phyloP scores from a whole-genome alignment of 805 yeast genomes.

The Allodekkera sacchari region DNA sequence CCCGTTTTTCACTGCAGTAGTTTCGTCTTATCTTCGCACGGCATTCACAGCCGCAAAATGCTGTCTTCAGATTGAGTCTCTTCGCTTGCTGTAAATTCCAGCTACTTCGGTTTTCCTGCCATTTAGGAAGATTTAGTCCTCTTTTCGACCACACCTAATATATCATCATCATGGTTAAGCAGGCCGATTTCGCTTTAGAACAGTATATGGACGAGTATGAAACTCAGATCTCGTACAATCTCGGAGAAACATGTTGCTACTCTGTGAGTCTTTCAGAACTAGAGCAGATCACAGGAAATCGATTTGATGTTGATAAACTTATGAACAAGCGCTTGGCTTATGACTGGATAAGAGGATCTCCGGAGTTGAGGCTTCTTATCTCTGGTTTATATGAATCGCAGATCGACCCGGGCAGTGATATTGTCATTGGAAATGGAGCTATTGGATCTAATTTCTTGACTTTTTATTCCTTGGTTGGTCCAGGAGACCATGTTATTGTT shows the following conservation, averaged over 20 bases:
- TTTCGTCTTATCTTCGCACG: too few relatives aligned
- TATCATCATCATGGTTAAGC: too few relatives aligned
- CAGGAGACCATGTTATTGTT: slow-evolving; percentile 39
- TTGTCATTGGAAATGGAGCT: slow-evolving; percentile 45
- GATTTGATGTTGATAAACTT: slow-evolving; percentile 18
- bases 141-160: too few relatives aligned
- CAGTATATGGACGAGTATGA: slow-evolving; percentile 47
- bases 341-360: slow-evolving; percentile 40
- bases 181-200: slow-evolving; percentile 41
- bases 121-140: too few relatives aligned
- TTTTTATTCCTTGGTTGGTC: slow-evolving; percentile 34
- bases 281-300: slow-evolving; percentile 20
- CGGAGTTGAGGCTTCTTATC: slow-evolving; percentile 28
- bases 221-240: slow-evolving; percentile 28
- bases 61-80: too few relatives aligned
- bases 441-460: slow-evolving; percentile 46
- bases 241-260: slow-evolving; percentile 47
- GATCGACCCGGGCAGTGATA: slow-evolving; percentile 26
- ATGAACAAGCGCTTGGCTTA: slow-evolving; percentile 29
- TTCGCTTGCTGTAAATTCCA: too few relatives aligned
- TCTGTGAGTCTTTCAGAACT: slow-evolving; percentile 35
- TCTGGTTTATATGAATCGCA: slow-evolving; percentile 29
- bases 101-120: too few relatives aligned
- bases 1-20: too few relatives aligned
- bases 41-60: too few relatives aligned